A percentile compares a stretch with the other conserved stretches of the same genome.
Conservation (phyloP, 2,329 filamentous ascomycete species). For the Torrubiellomyces zombiae region DNA sequence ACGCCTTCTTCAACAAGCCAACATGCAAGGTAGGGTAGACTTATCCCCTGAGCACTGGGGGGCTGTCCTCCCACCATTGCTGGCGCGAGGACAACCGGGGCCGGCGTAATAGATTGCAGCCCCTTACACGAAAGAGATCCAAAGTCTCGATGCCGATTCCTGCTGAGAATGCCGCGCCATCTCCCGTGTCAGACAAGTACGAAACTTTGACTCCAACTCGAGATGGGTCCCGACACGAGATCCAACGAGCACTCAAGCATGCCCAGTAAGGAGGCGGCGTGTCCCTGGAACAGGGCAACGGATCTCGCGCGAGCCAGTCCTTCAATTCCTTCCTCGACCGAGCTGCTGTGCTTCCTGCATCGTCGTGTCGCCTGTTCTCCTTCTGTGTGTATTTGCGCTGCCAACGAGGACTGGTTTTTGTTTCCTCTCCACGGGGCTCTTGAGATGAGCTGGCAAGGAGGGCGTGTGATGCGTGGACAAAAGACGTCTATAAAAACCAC, state of each 20-base stretch:
- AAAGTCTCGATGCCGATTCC: too few species aligned
- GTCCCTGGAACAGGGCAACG: too few species aligned
- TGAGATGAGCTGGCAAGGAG: conserved; percentile 29
- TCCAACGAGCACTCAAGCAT: conserved; percentile 5
- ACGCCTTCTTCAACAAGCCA: too few species aligned
- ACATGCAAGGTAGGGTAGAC: conserved; percentile 18
- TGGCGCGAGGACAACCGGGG: conserved; percentile 32
- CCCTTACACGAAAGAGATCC: too few species aligned
- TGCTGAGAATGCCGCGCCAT: too few species aligned
- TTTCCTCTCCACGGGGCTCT: conserved; percentile 48
- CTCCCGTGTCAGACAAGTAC: conserved; percentile 54
- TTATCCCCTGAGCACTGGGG: conserved; percentile 31
- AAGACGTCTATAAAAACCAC: conserved; percentile 93
- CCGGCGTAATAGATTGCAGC: too few species aligned
- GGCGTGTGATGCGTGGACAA: conserved; percentile 67
- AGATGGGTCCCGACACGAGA: conserved; percentile 59
- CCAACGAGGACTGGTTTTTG: conserved; percentile 92
- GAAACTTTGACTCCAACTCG: conserved; percentile 86
- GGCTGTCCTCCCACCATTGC: conserved; percentile 34
- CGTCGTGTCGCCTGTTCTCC: too few species aligned
- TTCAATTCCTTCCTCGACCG: too few species aligned
- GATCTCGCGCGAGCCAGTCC: too few species aligned
- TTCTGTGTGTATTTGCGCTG: conserved; percentile 70
- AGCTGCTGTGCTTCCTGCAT: too few species aligned
- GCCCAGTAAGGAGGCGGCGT: too few species aligned